Conservation (phyloP, 2,329 filamentous ascomycete species). For the Colletotrichum euphorbiae region DNA sequence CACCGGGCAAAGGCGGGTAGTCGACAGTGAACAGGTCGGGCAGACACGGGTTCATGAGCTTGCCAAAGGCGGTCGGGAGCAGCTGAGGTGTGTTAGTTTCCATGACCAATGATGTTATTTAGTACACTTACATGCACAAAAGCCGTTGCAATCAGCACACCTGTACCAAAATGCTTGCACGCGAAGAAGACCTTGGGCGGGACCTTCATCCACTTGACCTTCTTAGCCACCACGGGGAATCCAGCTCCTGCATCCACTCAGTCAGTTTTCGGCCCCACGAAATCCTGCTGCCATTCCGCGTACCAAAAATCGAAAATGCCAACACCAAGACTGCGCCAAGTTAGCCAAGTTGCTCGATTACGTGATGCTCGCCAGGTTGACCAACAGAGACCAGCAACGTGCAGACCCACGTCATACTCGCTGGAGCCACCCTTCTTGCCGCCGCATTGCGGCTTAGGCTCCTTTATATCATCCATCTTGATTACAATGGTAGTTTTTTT, state of each 20-base stretch:
- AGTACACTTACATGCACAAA: slow-evolving; percentile 74
- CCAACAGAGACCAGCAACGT: slow-evolving; percentile 57
- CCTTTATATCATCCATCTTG: slow-evolving; percentile 46
- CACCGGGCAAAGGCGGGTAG: slow-evolving; percentile 71
- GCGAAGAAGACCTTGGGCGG: slow-evolving; percentile 69
- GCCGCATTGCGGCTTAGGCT: slow-evolving; percentile 54
- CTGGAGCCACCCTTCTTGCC: slow-evolving; percentile 45
- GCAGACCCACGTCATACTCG: slow-evolving; percentile 57
- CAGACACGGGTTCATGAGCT: slow-evolving; percentile 64
- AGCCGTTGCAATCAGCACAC: slow-evolving; percentile 77
- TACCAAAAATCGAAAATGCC: slow-evolving; percentile 53
- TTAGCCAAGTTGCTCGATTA: slow-evolving; percentile 27
- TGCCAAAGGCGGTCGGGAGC: slow-evolving; percentile 70
- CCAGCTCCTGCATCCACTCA: slow-evolving; percentile 54
- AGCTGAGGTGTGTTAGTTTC: slow-evolving; percentile 49
- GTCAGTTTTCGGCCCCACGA: slow-evolving; percentile 30
- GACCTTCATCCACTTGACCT: slow-evolving; percentile 68
- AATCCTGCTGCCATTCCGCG: slow-evolving; percentile 1
- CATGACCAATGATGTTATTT: accelerated
- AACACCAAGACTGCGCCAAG: slow-evolving; percentile 53
- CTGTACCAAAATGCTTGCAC: slow-evolving; percentile 76
- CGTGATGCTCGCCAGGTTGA: slow-evolving; percentile 20
- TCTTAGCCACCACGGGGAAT: slow-evolving; percentile 65
- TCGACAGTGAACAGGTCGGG: slow-evolving; percentile 69
- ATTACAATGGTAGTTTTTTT: slow-evolving; percentile 27